phyloP scores from a whole-genome alignment of 2,329 filamentous ascomycete genomes.

The Colletotrichum navitas region DNA sequence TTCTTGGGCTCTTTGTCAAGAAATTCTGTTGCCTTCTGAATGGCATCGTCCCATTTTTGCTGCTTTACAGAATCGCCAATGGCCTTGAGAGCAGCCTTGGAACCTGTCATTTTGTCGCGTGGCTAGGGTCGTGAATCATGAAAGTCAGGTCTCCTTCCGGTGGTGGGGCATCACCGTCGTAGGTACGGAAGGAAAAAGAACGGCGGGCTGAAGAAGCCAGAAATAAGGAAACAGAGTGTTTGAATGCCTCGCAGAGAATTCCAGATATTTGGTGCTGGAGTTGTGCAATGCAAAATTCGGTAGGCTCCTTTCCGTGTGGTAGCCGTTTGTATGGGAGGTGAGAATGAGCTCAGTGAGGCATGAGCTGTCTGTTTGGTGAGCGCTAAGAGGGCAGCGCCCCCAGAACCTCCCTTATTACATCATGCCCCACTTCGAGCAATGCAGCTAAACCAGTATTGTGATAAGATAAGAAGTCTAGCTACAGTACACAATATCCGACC shows the following conservation, averaged over 20 bases:
- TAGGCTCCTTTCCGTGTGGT: not conserved
- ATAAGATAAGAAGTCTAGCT: constrained; percentile 29
- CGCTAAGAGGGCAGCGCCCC: constrained; percentile 25
- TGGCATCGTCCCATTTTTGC: constrained; percentile 82
- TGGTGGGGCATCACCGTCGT: constrained; percentile 33
- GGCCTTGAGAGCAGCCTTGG: constrained; percentile 84
- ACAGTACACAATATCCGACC: too few species aligned
- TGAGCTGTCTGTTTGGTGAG: constrained; percentile 24
- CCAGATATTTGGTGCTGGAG: not conserved
- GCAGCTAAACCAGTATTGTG: constrained; percentile 1
- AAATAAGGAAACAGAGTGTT: too few species aligned
- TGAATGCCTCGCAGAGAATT: not conserved
- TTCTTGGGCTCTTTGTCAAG: constrained; percentile 80
- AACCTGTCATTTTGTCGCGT: constrained; percentile 60
- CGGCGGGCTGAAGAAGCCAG: not conserved
- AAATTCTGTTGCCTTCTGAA: constrained; percentile 75
- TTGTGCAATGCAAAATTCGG: not conserved
- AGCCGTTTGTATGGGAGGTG: constrained; percentile 1
- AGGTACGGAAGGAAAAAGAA: not conserved
- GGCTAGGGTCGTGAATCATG: constrained; percentile 27
- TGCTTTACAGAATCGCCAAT: constrained; percentile 83
- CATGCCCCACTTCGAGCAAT: constrained; percentile 40
- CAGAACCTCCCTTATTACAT: constrained; percentile 40
- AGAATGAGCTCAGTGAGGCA: constrained; percentile 19
- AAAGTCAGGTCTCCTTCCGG: constrained; percentile 31